Percentiles rank a stretch among this genome's conserved stretches.
phyloP scores from a whole-genome alignment of 2,329 filamentous ascomycete genomes.

The Aspergillus sojae region DNA sequence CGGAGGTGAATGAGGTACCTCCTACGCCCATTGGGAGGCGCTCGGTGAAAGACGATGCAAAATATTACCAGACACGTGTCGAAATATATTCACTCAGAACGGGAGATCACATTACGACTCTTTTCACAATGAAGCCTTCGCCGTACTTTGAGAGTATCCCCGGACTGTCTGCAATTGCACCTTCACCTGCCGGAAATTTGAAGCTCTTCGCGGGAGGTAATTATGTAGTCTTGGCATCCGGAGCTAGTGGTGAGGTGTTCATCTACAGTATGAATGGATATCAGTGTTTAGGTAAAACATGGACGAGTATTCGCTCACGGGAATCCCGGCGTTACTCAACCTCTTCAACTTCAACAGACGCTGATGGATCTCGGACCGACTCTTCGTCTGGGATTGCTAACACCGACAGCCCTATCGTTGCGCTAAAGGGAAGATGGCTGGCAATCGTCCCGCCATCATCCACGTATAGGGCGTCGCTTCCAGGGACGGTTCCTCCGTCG shows the following conservation, averaged over 20 bases:
- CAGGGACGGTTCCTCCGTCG: slow-evolving; percentile 42
- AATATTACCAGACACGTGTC: slow-evolving; percentile 77
- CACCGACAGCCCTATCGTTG: slow-evolving; percentile 44
- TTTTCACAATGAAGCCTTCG: slow-evolving; percentile 71
- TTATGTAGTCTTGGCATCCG: slow-evolving; percentile 75
- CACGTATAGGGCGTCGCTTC: slow-evolving; percentile 42
- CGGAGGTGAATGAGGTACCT: slow-evolving; percentile 39
- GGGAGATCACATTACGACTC: slow-evolving; percentile 69
- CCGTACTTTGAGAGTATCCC: slow-evolving; percentile 58
- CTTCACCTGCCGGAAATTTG: slow-evolving; percentile 71
- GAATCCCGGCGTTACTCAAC: slow-evolving; percentile 48
- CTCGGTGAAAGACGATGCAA: slow-evolving; percentile 30
- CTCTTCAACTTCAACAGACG: slow-evolving; percentile 49
- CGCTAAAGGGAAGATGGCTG: slow-evolving; percentile 51
- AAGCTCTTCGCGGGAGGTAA: slow-evolving; percentile 72
- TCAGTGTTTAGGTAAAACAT: slow-evolving; percentile 82
- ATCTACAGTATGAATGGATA: slow-evolving; percentile 63
- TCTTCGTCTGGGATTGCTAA: slow-evolving; percentile 31
- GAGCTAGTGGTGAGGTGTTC: slow-evolving; percentile 83
- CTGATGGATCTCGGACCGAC: slow-evolving; percentile 46
- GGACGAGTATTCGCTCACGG: slow-evolving; percentile 76
- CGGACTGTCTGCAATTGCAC: slow-evolving; percentile 68
- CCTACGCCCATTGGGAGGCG: slow-evolving; percentile 31
- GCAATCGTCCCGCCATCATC: slow-evolving; percentile 48
- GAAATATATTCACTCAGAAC: slow-evolving; percentile 84